phyloP scores from a whole-genome alignment of 2,329 filamentous ascomycete species.

The Fusarium stilboides region DNA sequence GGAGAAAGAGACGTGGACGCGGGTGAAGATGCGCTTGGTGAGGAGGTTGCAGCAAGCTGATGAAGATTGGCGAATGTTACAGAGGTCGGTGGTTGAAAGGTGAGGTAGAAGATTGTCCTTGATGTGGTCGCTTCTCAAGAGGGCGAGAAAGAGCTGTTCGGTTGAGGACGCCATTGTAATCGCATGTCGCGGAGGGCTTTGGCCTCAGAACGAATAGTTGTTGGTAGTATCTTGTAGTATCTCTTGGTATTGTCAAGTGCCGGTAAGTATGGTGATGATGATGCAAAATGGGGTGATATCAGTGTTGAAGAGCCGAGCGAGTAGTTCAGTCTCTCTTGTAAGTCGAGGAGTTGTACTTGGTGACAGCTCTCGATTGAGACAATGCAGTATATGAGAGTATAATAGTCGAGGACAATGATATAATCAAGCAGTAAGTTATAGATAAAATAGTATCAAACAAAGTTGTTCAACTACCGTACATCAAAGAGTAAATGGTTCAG shows the following conservation, averaged over 20 bases:
- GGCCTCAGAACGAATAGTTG: conserved; percentile 15
- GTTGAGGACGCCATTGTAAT: conserved; percentile 65
- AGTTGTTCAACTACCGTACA: conserved; percentile 21
- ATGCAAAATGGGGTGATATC: conserved; percentile 39
- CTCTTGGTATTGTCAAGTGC: conserved; percentile 12
- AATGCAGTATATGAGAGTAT: conserved; percentile 9
- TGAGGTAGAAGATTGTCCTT: conserved; percentile 65
- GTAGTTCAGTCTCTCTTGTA: conserved; percentile 14
- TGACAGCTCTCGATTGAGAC: conserved; percentile 31
- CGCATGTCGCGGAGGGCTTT: conserved; percentile 60
- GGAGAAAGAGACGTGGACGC: conserved; percentile 79
- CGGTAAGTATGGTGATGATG: conserved; percentile 18
- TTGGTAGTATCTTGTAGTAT: conserved; percentile 11
- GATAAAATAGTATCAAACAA: conserved; percentile 12
- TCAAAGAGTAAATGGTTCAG: conserved; percentile 23
- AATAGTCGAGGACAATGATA: conserved; percentile 10
- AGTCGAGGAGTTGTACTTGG: conserved; percentile 17
- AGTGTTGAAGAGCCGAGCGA: conserved; percentile 10
- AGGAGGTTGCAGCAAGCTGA: conserved; percentile 79
- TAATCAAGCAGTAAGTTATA: conserved; percentile 13
- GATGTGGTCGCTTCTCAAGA: conserved; percentile 68
- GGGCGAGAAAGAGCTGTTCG: conserved; percentile 67
- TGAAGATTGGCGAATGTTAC: conserved; percentile 75
- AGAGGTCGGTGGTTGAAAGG: conserved; percentile 67
- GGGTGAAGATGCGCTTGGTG: conserved; percentile 78